Evolutionary conservation across 768 basidiomycete species (phyloP), one percentile per base, ranked within the genome.

Genomic region (Nidula microcarpa): DNA sequence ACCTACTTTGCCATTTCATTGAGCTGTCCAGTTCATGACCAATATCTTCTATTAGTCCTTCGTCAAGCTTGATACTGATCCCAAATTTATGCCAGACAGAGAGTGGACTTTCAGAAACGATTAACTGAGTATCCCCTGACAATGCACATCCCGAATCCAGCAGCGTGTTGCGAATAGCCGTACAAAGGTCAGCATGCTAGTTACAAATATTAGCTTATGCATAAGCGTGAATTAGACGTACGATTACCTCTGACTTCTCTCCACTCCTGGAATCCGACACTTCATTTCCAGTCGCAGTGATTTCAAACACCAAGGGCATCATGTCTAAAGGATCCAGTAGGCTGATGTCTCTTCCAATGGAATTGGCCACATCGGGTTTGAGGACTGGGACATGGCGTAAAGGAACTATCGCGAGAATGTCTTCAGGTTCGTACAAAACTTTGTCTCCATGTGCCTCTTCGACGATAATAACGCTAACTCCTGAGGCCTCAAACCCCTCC

Each of bases 311-410:
- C 16, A 73, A 47, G 2, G 78, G 74, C 52, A 73, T 49, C 78
- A 82, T 80, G 60, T 84, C 82, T 44, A 79, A 62, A 33, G 81
- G 82, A 63, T 84, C 81, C 18, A 84, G 66, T 8, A 82, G 66
- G 5, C 74, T 74, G 18, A 82, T 79, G 55, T 72, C 72, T 32
- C 57, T 65, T n/a, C 65, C 68, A 46, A 63, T 61, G 10, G 56
- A 47, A 36, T 71, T 65, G 8, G 59, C 49, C 11, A 56, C 58
- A 51, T 71, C 68, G 49, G 71, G 66, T 54, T 72, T 74, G 60
- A 81, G 73, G 11, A 84, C 64, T 14, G 82, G 82, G 30, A 71
- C 56, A 55, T 78, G 66, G 17, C 64, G 69, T 47, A 84, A 66
- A 33, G 77, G 74, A 37, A 81, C 62, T 43, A 82, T 60, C n/a